Conservation (phyloP, 306 rosid species). For the Cicer chorassanicum region DNA sequence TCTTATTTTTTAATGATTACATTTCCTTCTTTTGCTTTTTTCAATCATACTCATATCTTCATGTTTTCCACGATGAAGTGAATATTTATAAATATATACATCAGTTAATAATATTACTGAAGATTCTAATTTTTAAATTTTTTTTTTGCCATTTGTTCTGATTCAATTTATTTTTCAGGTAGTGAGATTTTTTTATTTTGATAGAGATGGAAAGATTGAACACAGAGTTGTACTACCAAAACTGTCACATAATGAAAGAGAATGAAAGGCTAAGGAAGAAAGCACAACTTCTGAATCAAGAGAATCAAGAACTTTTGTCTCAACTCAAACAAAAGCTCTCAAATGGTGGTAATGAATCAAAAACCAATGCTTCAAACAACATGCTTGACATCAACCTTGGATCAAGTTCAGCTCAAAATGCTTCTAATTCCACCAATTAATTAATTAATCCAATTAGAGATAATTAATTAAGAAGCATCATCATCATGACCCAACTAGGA, state of each 20-base stretch:
- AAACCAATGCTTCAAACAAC: conserved; percentile 50
- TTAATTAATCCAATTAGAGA: conserved; percentile 20
- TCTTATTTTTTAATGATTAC: conserved; percentile 25
- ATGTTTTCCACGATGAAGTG: conserved; percentile 37
- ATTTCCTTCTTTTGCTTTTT: conserved; percentile 32
- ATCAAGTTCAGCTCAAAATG: conserved; percentile 58
- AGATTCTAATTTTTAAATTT: no score
- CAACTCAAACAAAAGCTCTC: conserved; percentile 86
- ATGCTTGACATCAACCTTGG: conserved; percentile 67
- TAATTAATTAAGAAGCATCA: conserved; percentile 43
- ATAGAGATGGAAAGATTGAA: conserved; percentile 83
- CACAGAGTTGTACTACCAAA: conserved; percentile 83
- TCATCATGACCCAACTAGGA: conserved; percentile 65
- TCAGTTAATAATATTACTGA: no score
- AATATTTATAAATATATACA: background rate
- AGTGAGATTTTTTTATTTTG: background rate
- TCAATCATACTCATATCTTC: conserved; percentile 23
- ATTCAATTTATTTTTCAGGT: conserved; percentile 45
- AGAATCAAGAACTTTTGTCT: conserved; percentile 83
- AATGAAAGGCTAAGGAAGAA: conserved; percentile 94
- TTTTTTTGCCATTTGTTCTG: background rate
- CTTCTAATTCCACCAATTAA: conserved; percentile 68
- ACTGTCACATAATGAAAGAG: conserved; percentile 92
- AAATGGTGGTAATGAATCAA: conserved; percentile 48
- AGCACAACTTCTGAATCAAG: conserved; percentile 86